phyloP scores from a whole-genome alignment of 305 asterid species.

The Rubia occidens region DNA sequence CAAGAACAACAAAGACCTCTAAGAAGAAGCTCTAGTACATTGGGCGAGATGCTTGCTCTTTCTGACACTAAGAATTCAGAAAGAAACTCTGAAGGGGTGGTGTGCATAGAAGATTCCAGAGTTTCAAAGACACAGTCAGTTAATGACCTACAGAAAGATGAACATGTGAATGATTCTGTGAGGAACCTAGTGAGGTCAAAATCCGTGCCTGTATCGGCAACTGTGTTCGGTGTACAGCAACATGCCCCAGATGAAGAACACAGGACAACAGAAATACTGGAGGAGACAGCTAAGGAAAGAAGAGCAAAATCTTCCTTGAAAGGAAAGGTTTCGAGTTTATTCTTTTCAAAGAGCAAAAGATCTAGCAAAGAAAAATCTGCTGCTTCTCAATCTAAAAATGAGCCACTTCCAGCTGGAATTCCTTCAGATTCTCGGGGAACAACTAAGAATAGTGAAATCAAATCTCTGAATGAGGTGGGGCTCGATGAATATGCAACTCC shows the following conservation, averaged over 20 bases:
- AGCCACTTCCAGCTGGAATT: conserved; percentile 21
- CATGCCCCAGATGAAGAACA: conserved; percentile 27
- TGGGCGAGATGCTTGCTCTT: conserved; percentile 51
- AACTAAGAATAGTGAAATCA: conserved; percentile 21
- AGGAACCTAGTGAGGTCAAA: conserved; percentile 58
- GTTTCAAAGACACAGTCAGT: conserved; percentile 10
- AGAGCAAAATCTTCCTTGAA: conserved; percentile 53
- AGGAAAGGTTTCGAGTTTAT: conserved; percentile 76
- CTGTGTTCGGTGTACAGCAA: conserved; percentile 39
- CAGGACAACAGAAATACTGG: conserved; percentile 27
- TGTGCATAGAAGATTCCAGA: conserved; percentile 19
- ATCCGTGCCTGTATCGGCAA: conserved; percentile 74
- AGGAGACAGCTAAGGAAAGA: conserved; percentile 42
- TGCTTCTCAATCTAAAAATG: conserved; percentile 40
- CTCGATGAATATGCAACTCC: conserved; percentile 26
- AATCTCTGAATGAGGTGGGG: conserved; percentile 25
- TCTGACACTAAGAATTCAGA: conserved; percentile 29
- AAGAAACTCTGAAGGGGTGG: conserved; percentile 22
- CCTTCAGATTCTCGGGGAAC: conserved; percentile 21
- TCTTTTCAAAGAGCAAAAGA: conserved; percentile 67
- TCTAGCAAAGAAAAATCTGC: conserved; percentile 29
- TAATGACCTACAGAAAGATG: conserved; percentile 19
- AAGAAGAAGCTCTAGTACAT: conserved; percentile 35
- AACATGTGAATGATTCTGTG: conserved; percentile 20
- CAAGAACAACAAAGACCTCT: conserved; percentile 36